Evolutionary conservation across 2,329 filamentous ascomycete species (phyloP).

Genomic region (Fusarium xylarioides): DNA sequence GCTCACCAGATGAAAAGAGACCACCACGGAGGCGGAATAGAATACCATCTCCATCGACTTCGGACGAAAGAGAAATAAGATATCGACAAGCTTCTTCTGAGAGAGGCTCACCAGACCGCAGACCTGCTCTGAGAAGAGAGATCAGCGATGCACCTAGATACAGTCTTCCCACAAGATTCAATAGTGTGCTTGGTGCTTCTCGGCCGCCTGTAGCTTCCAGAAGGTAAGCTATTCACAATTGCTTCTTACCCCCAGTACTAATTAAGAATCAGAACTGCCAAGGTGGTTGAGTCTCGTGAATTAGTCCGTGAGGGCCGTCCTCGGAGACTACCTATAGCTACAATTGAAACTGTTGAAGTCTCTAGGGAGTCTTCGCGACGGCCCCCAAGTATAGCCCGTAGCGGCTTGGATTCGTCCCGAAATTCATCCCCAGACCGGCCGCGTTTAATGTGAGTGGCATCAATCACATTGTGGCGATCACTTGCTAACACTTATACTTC

Average conservation of each 20-base stretch:
- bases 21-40: slow-evolving; percentile 34
- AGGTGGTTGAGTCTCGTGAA: slow-evolving; percentile 39
- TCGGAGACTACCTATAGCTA: slow-evolving; percentile 22
- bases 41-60: slow-evolving; percentile 33
- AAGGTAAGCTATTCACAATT: slow-evolving; percentile 36
- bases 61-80: slow-evolving; percentile 40
- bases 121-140: slow-evolving; percentile 43
- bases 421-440: slow-evolving; percentile 43
- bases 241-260: background rate
- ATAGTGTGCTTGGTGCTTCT: slow-evolving; percentile 47
- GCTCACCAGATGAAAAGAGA: slow-evolving; percentile 40
- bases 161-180: slow-evolving; percentile 36
- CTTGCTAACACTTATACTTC: slow-evolving; percentile 22
- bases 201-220: slow-evolving; percentile 48
- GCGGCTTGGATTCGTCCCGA: slow-evolving; percentile 41
- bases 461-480: background rate
- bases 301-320: slow-evolving; percentile 36
- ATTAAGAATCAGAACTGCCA: slow-evolving; percentile 26
- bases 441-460: slow-evolving; percentile 37
- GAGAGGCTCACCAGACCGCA: slow-evolving; percentile 41
- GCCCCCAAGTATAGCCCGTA: slow-evolving; percentile 42
- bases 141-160: slow-evolving; percentile 45
- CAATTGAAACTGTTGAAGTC: slow-evolving; percentile 29
- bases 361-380: slow-evolving; percentile 42
- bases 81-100: slow-evolving; percentile 42